Evolutionary conservation across 202 grass and related monocot species (phyloP).

Genomic region (Cymbopogon flexuosus): DNA sequence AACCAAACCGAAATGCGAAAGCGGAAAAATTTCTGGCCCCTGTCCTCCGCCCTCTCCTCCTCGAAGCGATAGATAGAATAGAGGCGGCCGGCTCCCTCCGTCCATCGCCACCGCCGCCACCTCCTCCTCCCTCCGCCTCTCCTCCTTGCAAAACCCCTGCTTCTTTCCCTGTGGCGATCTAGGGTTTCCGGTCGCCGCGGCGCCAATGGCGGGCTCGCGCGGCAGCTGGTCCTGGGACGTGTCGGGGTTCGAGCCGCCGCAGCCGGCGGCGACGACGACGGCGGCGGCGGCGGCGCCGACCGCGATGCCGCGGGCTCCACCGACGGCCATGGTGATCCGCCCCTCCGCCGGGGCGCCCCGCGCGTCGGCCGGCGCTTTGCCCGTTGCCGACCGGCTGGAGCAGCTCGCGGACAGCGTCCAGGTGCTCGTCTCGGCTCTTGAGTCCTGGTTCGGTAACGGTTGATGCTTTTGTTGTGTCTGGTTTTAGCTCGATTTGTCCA

Average conservation of each 20-base stretch:
- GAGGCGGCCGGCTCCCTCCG: constrained; percentile 6
- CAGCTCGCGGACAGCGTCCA: constrained; percentile 74
- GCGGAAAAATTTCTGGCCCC: constrained; percentile 65
- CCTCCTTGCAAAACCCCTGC: background rate
- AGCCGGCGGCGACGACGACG: constrained; percentile 5
- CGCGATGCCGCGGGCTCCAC: constrained; percentile 37
- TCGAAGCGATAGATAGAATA: constrained; percentile 56
- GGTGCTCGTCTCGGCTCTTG: constrained; percentile 30
- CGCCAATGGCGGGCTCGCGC: constrained; percentile 67
- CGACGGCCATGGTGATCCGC: constrained; percentile 35
- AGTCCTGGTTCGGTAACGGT: background rate
- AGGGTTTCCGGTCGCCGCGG: constrained; percentile 54
- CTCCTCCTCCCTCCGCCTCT: background rate
- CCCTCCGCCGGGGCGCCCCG: constrained; percentile 45
- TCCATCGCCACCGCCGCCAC: constrained; percentile 7
- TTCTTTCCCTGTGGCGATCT: constrained; percentile 37
- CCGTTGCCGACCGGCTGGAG: constrained; percentile 47
- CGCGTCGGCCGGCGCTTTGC: constrained; percentile 8
- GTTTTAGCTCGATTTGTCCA: background rate
- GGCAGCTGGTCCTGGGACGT: constrained; percentile 88
- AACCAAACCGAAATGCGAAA: constrained; percentile 32
- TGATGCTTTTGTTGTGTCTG: background rate
- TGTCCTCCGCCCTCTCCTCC: constrained; percentile 35
- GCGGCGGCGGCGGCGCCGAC: constrained; percentile 3
- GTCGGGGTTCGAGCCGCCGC: constrained; percentile 70